Evolutionary conservation across 1,284 basidiomycete species (phyloP).

Genomic region (Boletus semigastroideus): DNA sequence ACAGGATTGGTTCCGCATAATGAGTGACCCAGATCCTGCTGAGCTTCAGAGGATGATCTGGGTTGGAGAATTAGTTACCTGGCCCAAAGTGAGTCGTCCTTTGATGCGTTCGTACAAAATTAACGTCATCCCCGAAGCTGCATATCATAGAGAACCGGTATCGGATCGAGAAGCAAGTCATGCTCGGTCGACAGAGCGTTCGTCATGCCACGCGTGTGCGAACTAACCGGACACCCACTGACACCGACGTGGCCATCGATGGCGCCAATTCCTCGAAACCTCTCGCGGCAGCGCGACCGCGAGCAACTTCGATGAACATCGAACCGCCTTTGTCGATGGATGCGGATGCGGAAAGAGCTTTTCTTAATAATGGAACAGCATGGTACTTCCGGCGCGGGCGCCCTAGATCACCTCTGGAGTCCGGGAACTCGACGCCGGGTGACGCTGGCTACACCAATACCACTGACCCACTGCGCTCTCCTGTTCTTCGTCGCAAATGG

Average conservation of each 20-base stretch:
- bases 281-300: constrained; percentile 2
- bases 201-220: constrained; percentile 47
- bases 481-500: constrained; percentile 47
- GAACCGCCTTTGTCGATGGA: constrained; percentile 63
- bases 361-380: constrained; percentile 44
- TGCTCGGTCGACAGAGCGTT: constrained; percentile 74
- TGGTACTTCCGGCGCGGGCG: constrained; percentile 45
- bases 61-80: constrained; percentile 89
- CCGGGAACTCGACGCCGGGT: constrained; percentile 28
- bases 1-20: constrained; percentile 81
- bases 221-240: constrained; percentile 25
- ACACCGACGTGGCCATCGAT: constrained; percentile 28
- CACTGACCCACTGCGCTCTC: constrained; percentile 41
- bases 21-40: constrained; percentile 80
- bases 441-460: constrained; percentile 26
- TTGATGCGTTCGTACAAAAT: not conserved
- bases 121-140: constrained; percentile 48
- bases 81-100: constrained; percentile 74
- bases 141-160: constrained; percentile 90
- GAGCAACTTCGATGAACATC: constrained; percentile 3
- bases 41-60: constrained; percentile 83
- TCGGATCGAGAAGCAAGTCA: constrained; percentile 79
- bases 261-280: constrained; percentile 16
- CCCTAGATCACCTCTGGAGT: constrained; percentile 21
- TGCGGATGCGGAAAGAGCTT: constrained; percentile 57